These are phyloP conservation scores for Spencermartinsiella ligniputridi DNA, from an alignment of 1,139 yeast species.

Conservation along the genomic window DNA sequence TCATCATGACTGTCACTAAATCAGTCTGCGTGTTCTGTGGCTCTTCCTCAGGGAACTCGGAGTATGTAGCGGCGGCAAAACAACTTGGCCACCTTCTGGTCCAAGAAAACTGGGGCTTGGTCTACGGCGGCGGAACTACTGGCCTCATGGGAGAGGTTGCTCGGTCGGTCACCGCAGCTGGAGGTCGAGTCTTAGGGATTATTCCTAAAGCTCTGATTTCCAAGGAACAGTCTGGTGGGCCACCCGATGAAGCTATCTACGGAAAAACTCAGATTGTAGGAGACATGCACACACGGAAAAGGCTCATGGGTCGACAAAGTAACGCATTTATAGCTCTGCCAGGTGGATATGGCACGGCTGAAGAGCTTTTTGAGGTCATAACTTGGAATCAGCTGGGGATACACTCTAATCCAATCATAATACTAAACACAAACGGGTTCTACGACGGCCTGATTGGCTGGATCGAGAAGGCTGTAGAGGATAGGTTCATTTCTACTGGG, in stretches of 20 bases:
- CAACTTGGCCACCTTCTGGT: constrained; percentile 60
- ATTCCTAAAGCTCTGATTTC: constrained; percentile 79
- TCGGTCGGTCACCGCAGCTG: constrained; percentile 57
- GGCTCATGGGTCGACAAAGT: constrained; percentile 83
- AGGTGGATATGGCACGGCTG: constrained; percentile 89
- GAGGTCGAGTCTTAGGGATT: constrained; percentile 80
- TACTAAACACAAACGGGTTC: constrained; percentile 76
- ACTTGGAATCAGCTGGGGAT: constrained; percentile 90
- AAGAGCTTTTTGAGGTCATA: constrained; percentile 83
- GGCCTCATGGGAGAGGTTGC: constrained; percentile 80
- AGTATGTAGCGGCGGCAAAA: constrained; percentile 51
- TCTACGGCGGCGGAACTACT: constrained; percentile 88
- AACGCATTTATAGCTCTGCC: constrained; percentile 86
- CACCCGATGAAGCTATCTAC: constrained; percentile 54
- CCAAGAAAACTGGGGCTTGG: constrained; percentile 62
- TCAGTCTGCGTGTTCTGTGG: constrained; percentile 84
- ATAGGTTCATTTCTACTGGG: constrained; percentile 64
- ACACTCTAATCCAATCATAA: constrained; percentile 73
- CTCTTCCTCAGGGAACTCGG: constrained; percentile 63
- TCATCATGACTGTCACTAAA: constrained; percentile 27
- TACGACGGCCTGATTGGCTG: constrained; percentile 63
- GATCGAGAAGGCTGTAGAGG: constrained; percentile 35
- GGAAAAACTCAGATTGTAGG: constrained; percentile 78
- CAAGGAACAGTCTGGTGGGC: constrained; percentile 56
- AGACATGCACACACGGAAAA: constrained; percentile 88